phyloP scores from a whole-genome alignment of 2,329 filamentous ascomycete species.

The Aspergillus sp. region DNA sequence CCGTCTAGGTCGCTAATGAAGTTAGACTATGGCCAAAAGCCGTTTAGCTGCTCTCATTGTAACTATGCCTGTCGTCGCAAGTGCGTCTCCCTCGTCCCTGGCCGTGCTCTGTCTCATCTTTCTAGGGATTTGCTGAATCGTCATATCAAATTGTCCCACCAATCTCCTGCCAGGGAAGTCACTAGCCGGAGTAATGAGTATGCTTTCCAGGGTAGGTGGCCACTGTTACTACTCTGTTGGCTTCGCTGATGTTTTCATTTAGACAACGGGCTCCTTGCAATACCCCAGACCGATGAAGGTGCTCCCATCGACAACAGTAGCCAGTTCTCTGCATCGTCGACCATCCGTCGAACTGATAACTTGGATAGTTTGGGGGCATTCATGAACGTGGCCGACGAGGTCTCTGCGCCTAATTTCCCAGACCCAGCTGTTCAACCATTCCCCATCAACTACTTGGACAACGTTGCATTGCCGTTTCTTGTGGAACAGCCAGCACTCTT shows the following conservation, averaged over 20 bases:
- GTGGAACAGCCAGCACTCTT: not conserved
- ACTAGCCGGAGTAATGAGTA: too few relatives aligned
- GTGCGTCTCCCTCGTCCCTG: not conserved
- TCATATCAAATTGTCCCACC: conserved; percentile 3
- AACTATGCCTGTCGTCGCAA: conserved; percentile 6
- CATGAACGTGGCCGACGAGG: too few relatives aligned
- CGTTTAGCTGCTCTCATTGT: not conserved
- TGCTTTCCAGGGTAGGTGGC: too few relatives aligned
- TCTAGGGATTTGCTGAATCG: conserved; percentile 8
- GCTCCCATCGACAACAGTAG: too few relatives aligned
- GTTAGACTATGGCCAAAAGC: conserved; percentile 6
- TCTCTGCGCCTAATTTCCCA: not conserved
- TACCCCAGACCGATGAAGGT: too few relatives aligned
- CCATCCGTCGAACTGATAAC: too few relatives aligned
- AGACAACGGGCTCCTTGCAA: too few relatives aligned
- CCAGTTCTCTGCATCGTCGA: too few relatives aligned
- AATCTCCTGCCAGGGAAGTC: not conserved
- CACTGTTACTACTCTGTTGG: too few relatives aligned
- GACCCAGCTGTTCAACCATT: not conserved
- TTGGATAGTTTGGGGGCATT: too few relatives aligned
- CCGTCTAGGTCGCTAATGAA: not conserved
- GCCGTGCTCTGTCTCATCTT: not conserved
- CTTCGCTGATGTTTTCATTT: too few relatives aligned
- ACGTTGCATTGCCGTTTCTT: not conserved
- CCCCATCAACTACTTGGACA: conserved; percentile 2